Conservation (phyloP, 1,284 basidiomycete species). For the Hypsizygus ulmarius region DNA sequence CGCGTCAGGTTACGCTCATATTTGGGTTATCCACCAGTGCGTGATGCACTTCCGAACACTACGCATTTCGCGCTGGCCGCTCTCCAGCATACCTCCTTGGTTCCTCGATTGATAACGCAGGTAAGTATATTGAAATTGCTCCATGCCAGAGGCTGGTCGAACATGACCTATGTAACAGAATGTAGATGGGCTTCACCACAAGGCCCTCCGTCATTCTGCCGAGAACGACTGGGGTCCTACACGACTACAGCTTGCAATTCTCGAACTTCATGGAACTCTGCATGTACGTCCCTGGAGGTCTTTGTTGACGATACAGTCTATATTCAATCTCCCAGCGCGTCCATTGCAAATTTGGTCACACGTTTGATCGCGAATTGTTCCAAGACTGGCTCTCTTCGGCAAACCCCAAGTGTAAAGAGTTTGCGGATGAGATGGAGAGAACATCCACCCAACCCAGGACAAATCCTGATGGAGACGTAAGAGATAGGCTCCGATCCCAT, state of each 20-base stretch:
- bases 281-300: conserved; percentile 46
- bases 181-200: conserved; percentile 88
- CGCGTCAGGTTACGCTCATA: conserved; percentile 75
- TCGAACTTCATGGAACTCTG: conserved; percentile 89
- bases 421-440: conserved; percentile 63
- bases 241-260: conserved; percentile 46
- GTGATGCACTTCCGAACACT: conserved; percentile 78
- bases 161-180: conserved; percentile 42
- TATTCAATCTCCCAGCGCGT: conserved; percentile 50
- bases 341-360: conserved; percentile 70
- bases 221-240: conserved; percentile 37
- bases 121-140: conserved; percentile 20
- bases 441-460: conserved; percentile 68
- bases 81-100: conserved; percentile 65
- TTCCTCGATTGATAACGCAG: conserved; percentile 79
- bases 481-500: conserved; percentile 22
- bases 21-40: conserved; percentile 78
- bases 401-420: conserved; percentile 81
- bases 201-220: conserved; percentile 48
- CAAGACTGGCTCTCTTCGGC: conserved; percentile 69
- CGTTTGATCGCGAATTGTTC: conserved; percentile 64
- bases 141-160: not conserved
- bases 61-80: conserved; percentile 86
- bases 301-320: conserved; percentile 9
- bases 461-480: conserved; percentile 90